Base-by-base conservation (phyloP, 257 asterid genomes). In the Nicotiana paniculata region DNA sequence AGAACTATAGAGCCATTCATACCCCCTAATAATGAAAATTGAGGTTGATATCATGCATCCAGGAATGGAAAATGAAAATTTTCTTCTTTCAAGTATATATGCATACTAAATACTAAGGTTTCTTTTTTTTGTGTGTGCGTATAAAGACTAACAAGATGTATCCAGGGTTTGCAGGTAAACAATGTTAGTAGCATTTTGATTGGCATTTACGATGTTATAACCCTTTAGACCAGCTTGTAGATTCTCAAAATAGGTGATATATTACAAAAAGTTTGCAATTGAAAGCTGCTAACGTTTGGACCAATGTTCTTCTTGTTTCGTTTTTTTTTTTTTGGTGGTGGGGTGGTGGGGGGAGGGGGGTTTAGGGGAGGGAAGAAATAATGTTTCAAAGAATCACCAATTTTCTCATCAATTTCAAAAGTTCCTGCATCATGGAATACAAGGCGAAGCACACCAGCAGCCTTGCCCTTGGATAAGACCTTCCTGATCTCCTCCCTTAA, bases 371-470 rank as follows among this genome's bases (percentile, higher is more conserved):
- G 70, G 18, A 17, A 11, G 3, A n/a, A 33, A 70, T 2, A 43
- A 72, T 15, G 26, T 48, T 48, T 74, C 79, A 48, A 61, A 37
- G 74, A 4, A 66, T 28, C 85, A 93, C 97, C 98, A 80, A 90
- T 87, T 75, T 89, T 83, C 46, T 91, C 92, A 18, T 86, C 86
- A 83, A 85, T 81, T 83, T 89, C 92, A 81, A 90, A 95, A 83
- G 99, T 95, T 88, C 98, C 99, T n/a, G 99, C 98, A 66, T 95
- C 99, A n/a, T 93, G 98, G 84, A 95, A 95, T 65, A 90, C 99
- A 83, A 95, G 86, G 82, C 98, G 98, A 81, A 95, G 97, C 70
- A 92, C 88, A 77, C 98, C 97, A 61, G 98, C 93, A 88, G 98
- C 97, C 85, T 91, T 92, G 85, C 84, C 89, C 87, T 89, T 91